Percentiles rank a stretch among this genome's conserved stretches.
These are phyloP conservation scores for Hanseniaspora thailandica DNA, from an alignment of 805 yeast species.

Conservation along the genomic window DNA sequence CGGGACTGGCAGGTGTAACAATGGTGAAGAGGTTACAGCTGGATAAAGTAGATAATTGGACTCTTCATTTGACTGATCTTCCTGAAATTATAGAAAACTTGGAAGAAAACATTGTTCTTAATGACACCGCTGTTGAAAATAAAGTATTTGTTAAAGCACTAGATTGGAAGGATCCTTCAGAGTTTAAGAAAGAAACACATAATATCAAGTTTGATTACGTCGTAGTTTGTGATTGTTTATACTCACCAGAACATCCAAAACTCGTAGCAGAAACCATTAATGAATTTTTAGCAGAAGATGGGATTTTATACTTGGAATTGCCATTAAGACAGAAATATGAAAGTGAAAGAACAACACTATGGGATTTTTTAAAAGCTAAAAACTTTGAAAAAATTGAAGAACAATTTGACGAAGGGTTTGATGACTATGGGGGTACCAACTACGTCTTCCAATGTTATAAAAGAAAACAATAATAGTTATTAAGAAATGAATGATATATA, in stretches of 20 bases:
- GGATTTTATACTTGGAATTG: slow-evolving; percentile 50
- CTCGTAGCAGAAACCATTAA: slow-evolving; percentile 55
- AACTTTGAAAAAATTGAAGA: slow-evolving; percentile 26
- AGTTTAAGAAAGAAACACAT: slow-evolving; percentile 27
- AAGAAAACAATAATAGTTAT: background rate
- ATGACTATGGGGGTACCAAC: slow-evolving; percentile 69
- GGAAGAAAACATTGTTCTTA: slow-evolving; percentile 39
- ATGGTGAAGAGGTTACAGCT: slow-evolving; percentile 29
- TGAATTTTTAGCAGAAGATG: slow-evolving; percentile 33
- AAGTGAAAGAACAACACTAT: slow-evolving; percentile 48
- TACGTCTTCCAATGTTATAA: slow-evolving; percentile 28
- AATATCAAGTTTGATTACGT: slow-evolving; percentile 42
- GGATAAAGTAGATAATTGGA: slow-evolving; percentile 23
- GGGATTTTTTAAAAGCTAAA: slow-evolving; percentile 38
- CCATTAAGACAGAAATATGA: slow-evolving; percentile 64
- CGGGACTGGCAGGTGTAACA: slow-evolving; percentile 79
- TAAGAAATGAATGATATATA: background rate
- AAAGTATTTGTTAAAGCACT: slow-evolving; percentile 37
- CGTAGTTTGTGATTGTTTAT: slow-evolving; percentile 77
- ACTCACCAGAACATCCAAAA: slow-evolving; percentile 68
- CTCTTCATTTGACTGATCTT: slow-evolving; percentile 58
- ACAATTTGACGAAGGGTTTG: slow-evolving; percentile 52
- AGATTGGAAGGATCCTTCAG: slow-evolving; percentile 67
- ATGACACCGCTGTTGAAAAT: slow-evolving; percentile 14
- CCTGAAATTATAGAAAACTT: slow-evolving; percentile 66